phyloP scores from a whole-genome alignment of 2,329 filamentous ascomycete genomes.

The Trichoderma sp. region DNA sequence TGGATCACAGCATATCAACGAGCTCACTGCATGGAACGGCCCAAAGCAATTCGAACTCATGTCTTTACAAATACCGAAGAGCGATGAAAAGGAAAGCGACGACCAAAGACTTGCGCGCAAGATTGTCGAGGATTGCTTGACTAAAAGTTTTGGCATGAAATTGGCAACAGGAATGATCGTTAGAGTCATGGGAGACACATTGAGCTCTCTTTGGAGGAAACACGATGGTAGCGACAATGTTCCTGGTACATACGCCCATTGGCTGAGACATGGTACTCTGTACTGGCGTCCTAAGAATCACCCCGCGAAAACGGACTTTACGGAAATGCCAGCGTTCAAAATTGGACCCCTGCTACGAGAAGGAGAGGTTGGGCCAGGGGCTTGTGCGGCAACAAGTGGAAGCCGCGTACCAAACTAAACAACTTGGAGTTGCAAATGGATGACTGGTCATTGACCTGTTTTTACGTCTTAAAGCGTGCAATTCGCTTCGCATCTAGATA shows the following conservation, averaged over 20 bases:
- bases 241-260: constrained; percentile 57
- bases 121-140: constrained; percentile 57
- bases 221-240: constrained; percentile 53
- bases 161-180: constrained; percentile 59
- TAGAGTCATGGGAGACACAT: constrained; percentile 52
- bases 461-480: neutral
- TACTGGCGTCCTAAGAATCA: constrained; percentile 51
- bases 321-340: constrained; percentile 45
- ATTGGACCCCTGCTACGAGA: constrained; percentile 38
- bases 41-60: constrained; percentile 54
- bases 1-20: constrained; percentile 57
- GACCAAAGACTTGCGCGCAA: constrained; percentile 54
- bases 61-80: constrained; percentile 41
- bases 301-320: constrained; percentile 43
- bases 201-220: constrained; percentile 58
- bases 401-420: neutral
- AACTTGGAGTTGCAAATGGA: neutral
- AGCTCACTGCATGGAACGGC: constrained; percentile 56
- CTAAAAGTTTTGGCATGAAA: constrained; percentile 58
- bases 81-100: constrained; percentile 41
- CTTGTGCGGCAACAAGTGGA: neutral
- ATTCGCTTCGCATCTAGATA: neutral
- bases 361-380: neutral
- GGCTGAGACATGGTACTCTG: constrained; percentile 55
- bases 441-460: neutral